phyloP scores from a whole-genome alignment of 2,329 filamentous ascomycete species.

The Fusarium sulawesiense region DNA sequence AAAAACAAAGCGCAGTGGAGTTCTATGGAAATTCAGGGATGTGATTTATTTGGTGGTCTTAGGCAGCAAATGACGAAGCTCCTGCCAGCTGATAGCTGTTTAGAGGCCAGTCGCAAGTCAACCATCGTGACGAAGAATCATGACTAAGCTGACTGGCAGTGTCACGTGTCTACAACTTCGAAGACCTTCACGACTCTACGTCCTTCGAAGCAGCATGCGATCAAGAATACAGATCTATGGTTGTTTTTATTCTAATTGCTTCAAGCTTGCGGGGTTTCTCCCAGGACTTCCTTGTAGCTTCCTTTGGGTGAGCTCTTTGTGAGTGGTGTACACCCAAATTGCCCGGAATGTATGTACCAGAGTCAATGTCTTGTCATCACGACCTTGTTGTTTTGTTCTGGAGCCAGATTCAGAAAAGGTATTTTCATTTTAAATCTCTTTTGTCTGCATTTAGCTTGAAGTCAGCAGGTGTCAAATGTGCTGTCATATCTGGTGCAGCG shows the following conservation, averaged over 20 bases:
- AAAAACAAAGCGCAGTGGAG: background rate
- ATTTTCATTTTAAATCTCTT: background rate
- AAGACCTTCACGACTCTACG: too few species aligned
- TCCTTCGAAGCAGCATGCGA: background rate
- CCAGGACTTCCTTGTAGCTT: background rate
- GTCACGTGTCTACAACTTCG: constrained; percentile 17
- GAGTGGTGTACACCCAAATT: background rate
- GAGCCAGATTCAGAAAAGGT: background rate
- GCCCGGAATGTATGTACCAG: background rate
- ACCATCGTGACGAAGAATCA: constrained; percentile 36
- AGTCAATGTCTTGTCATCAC: background rate
- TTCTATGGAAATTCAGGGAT: background rate
- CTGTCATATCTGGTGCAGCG: background rate
- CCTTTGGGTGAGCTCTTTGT: background rate
- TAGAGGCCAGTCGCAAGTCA: constrained; percentile 34
- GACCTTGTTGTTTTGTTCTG: background rate
- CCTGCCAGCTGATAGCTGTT: constrained; percentile 14
- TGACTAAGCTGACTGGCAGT: constrained; percentile 40
- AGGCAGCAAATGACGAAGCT: constrained; percentile 44
- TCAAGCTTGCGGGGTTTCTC: background rate
- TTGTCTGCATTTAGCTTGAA: background rate
- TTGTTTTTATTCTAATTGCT: background rate
- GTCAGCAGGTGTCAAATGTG: background rate
- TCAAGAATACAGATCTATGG: background rate
- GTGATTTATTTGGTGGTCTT: background rate